A percentile compares a stretch with the other conserved stretches of the same genome.
phyloP scores from a whole-genome alignment of 2,329 filamentous ascomycete genomes.

The Ascocoryne sarcoides region DNA sequence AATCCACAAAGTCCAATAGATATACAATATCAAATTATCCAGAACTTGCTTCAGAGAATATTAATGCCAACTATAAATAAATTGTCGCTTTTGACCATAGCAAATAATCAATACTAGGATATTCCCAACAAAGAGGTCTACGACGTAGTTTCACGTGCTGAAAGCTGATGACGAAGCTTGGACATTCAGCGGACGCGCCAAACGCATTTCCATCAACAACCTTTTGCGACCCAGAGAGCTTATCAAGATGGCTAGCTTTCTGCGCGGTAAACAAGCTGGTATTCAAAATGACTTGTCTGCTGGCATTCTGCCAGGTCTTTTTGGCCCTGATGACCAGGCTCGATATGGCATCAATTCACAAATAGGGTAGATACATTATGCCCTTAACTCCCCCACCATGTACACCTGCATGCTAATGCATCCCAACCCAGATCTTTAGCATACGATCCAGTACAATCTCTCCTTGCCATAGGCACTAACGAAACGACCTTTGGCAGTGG shows the following conservation, averaged over 20 bases:
- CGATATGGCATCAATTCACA: constrained; percentile 77
- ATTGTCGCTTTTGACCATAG: too few species aligned
- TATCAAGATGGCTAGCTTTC: constrained; percentile 67
- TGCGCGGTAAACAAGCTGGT: constrained; percentile 87
- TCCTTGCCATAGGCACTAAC: constrained; percentile 84
- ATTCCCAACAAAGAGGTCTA: too few species aligned
- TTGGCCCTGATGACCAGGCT: constrained; percentile 74
- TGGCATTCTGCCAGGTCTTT: constrained; percentile 67
- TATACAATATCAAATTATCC: too few species aligned
- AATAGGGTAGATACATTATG: constrained; percentile 50
- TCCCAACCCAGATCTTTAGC: constrained; percentile 60
- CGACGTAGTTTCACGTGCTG: too few species aligned
- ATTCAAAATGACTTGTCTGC: constrained; percentile 86
- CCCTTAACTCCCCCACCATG: constrained; percentile 5
- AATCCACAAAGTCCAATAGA: too few species aligned
- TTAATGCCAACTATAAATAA: too few species aligned
- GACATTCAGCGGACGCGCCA: too few species aligned
- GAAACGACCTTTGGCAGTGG: constrained; percentile 79
- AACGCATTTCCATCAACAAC: too few species aligned
- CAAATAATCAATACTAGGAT: too few species aligned
- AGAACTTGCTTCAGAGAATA: too few species aligned
- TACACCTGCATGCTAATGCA: constrained; percentile 9
- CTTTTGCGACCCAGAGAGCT: too few species aligned
- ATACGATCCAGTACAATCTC: constrained; percentile 89
- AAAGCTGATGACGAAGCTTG: too few species aligned